Conservation (phyloP, 352 stramenopile genomes). For the Globisporangium middletonii region DNA sequence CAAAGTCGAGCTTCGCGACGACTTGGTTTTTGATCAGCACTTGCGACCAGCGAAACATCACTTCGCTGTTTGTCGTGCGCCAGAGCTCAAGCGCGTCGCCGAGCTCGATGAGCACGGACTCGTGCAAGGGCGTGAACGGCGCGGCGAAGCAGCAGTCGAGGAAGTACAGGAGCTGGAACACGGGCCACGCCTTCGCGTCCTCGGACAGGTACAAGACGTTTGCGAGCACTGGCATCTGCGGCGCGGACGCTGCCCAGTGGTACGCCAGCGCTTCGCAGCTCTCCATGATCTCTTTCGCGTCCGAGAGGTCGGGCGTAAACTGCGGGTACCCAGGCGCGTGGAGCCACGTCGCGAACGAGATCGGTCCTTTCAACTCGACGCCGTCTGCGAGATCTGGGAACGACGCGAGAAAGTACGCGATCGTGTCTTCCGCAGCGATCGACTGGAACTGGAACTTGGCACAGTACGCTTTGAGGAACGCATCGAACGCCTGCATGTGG, state of each 20-base stretch:
- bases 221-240: slow-evolving; percentile 33
- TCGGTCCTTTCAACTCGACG: slow-evolving; percentile 44
- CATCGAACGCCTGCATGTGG: slow-evolving; percentile 43
- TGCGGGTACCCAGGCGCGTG: slow-evolving; percentile 54
- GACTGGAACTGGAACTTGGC: slow-evolving; percentile 68
- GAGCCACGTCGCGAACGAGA: slow-evolving; percentile 67
- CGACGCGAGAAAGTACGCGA: slow-evolving; percentile 58
- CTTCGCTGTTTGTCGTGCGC: slow-evolving; percentile 53
- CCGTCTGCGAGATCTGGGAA: slow-evolving; percentile 56
- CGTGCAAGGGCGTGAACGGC: slow-evolving; percentile 23
- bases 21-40: slow-evolving; percentile 64
- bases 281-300: slow-evolving; percentile 67
- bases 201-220: slow-evolving; percentile 57
- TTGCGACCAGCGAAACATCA: slow-evolving; percentile 60
- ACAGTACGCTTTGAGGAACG: slow-evolving; percentile 64
- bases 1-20: slow-evolving; percentile 31
- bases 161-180: slow-evolving; percentile 59
- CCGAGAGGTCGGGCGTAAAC: slow-evolving; percentile 52
- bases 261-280: slow-evolving; percentile 58
- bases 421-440: slow-evolving; percentile 66
- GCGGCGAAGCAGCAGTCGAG: slow-evolving; percentile 54
- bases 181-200: slow-evolving; percentile 56
- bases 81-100: slow-evolving; percentile 52
- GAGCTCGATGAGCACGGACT: slow-evolving; percentile 37
- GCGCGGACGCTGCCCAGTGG: slow-evolving; percentile 46